Conservation (phyloP, 1,284 basidiomycete species). For the Sphaerobolus stellatus region DNA sequence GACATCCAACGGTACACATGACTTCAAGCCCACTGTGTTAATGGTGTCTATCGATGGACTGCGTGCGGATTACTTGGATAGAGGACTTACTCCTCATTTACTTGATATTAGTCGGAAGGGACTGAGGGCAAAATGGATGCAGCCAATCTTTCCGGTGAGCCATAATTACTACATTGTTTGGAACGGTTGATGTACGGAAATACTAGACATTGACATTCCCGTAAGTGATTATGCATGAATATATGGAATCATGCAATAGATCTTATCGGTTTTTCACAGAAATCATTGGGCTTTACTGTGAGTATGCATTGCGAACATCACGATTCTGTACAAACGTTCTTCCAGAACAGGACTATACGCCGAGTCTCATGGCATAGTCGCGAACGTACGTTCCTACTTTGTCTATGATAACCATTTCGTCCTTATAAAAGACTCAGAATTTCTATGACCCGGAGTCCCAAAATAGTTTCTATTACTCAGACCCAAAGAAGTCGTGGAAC, state of each 20-base stretch:
- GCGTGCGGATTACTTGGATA: constrained; percentile 80
- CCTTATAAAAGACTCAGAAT: constrained; percentile 49
- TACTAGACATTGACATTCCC: constrained; percentile 84
- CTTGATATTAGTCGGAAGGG: constrained; percentile 76
- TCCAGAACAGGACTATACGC: constrained; percentile 82
- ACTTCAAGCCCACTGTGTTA: constrained; percentile 76
- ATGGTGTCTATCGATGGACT: constrained; percentile 87
- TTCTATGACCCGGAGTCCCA: constrained; percentile 76
- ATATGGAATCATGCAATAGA: neutral
- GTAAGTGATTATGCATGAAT: constrained; percentile 42
- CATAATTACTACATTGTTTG: neutral
- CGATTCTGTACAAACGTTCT: constrained; percentile 4
- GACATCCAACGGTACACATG: constrained; percentile 70
- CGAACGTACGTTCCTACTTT: constrained; percentile 58
- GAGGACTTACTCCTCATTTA: constrained; percentile 78
- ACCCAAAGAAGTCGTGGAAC: constrained; percentile 59
- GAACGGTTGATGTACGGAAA: neutral
- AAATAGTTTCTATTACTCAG: constrained; percentile 70
- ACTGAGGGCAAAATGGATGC: constrained; percentile 81
- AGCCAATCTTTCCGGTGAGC: constrained; percentile 81
- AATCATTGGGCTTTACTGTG: constrained; percentile 88
- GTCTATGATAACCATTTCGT: neutral
- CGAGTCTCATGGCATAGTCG: constrained; percentile 87
- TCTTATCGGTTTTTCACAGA: constrained; percentile 35
- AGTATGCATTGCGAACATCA: constrained; percentile 15